A percentile compares a stretch with the other conserved stretches of the same genome.
phyloP scores from a whole-genome alignment of 1,284 basidiomycete genomes.

The Austroboletus novae-zelandiae region DNA sequence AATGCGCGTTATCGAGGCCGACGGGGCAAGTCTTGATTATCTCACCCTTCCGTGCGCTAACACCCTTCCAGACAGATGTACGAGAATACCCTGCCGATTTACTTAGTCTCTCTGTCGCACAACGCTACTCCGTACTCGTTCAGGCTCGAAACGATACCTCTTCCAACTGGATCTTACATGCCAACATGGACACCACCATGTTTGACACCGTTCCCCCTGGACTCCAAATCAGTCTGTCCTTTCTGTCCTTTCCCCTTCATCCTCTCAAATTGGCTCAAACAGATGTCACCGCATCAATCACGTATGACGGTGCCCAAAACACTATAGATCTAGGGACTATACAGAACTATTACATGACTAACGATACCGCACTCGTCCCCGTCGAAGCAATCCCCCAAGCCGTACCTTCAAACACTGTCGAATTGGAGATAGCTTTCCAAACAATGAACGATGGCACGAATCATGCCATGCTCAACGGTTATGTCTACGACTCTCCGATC shows the following conservation, averaged over 20 bases:
- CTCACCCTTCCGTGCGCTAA: neutral
- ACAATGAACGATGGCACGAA: conserved; percentile 81
- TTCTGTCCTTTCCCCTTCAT: neutral
- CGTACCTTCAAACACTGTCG: conserved; percentile 48
- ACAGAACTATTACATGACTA: conserved; percentile 52
- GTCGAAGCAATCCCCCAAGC: conserved; percentile 42
- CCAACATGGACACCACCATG: conserved; percentile 86
- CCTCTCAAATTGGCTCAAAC: conserved; percentile 1
- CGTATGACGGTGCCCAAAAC: conserved; percentile 53
- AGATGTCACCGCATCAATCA: conserved; percentile 79
- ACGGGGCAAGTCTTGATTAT: conserved; percentile 58
- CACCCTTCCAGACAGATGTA: conserved; percentile 62
- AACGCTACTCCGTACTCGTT: conserved; percentile 92
- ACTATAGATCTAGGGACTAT: conserved; percentile 50
- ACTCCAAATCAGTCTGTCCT: conserved; percentile 69
- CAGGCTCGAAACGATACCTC: conserved; percentile 84
- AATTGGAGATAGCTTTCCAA: conserved; percentile 59
- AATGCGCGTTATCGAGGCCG: conserved; percentile 87
- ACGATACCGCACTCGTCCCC: conserved; percentile 66
- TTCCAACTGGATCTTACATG: conserved; percentile 86
- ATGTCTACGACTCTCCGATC: conserved; percentile 67
- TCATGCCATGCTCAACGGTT: conserved; percentile 68
- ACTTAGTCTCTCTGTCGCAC: conserved; percentile 78
- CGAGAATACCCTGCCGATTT: conserved; percentile 70
- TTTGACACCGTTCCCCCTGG: conserved; percentile 76